These are phyloP conservation scores for Akebia trifoliata DNA, from an alignment of 164 flowering plant genomes.

Conservation along the genomic window DNA sequence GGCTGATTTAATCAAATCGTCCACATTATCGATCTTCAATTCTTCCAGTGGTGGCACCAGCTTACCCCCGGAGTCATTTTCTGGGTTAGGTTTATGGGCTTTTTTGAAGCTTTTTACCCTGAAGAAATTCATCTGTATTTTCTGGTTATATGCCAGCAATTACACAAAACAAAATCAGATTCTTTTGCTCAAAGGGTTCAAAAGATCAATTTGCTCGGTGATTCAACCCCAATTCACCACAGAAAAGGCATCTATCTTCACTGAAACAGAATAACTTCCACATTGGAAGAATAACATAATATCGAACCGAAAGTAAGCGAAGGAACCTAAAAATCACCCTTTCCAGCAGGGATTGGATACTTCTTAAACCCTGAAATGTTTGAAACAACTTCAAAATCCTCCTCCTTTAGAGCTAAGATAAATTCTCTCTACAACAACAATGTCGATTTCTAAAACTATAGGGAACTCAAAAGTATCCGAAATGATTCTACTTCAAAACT, in stretches of 20 bases:
- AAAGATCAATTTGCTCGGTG: not conserved
- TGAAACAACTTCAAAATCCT: too few species aligned
- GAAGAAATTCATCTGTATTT: constrained; percentile 78
- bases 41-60: constrained; percentile 40
- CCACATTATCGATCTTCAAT: constrained; percentile 30
- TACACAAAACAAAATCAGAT: not conserved
- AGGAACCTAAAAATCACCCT: too few species aligned
- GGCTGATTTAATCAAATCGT: constrained; percentile 26
- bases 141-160: too few species aligned
- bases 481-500: too few species aligned
- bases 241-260: not conserved
- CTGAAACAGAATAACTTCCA: not conserved
- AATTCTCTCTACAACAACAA: too few species aligned
- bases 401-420: too few species aligned
- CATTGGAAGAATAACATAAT: not conserved
- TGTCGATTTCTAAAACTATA: too few species aligned
- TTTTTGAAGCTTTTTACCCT: constrained; percentile 52
- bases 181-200: not conserved
- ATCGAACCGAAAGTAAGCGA: too few species aligned
- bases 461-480: too few species aligned
- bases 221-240: not conserved
- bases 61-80: constrained; percentile 34
- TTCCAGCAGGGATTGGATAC: too few species aligned
- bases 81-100: constrained; percentile 37
- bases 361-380: too few species aligned